A percentile compares a stretch with the other conserved stretches of the same genome.
These are phyloP conservation scores for Petasospora fabianii DNA, from an alignment of 1,139 yeast genomes.

Conservation along the genomic window DNA sequence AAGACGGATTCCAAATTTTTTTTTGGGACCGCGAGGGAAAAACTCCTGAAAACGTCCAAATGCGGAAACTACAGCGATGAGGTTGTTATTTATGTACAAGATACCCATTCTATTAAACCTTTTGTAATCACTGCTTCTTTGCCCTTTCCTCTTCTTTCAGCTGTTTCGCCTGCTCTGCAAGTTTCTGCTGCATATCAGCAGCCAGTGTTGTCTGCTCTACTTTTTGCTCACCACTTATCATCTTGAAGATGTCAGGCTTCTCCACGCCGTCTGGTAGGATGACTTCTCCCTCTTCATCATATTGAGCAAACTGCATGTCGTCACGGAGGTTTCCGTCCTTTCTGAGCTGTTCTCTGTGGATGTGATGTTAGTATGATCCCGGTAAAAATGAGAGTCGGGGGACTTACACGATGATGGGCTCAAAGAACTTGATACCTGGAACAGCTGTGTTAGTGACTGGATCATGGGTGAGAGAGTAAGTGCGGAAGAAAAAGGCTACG, in stretches of 20 bases:
- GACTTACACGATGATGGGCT: conserved; percentile 66
- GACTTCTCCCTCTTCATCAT: conserved; percentile 39
- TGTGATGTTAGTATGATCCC: conserved; percentile 3
- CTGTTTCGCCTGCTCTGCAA: conserved; percentile 1
- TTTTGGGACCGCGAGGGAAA: conserved; percentile 1
- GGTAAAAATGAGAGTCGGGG: conserved; percentile 1
- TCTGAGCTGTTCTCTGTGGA: conserved; percentile 54
- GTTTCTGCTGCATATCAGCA: conserved; percentile 7
- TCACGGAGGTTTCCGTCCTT: conserved; percentile 64
- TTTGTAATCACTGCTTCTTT: neutral
- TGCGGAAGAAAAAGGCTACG: conserved; percentile 11
- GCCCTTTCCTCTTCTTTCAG: neutral
- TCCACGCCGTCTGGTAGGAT: conserved; percentile 26
- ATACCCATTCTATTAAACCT: neutral
- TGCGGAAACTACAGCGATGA: neutral
- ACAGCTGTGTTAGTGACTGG: conserved; percentile 4
- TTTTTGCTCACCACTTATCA: conserved; percentile 12
- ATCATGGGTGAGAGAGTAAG: neutral
- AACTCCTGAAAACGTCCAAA: neutral
- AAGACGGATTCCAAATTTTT: too few relatives aligned
- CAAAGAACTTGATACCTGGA: conserved; percentile 67
- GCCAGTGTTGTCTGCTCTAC: conserved; percentile 12
- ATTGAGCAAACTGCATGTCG: conserved; percentile 52
- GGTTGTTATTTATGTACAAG: neutral
- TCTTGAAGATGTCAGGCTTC: conserved; percentile 11